Percentiles rank a stretch among this genome's conserved stretches.
phyloP scores from a whole-genome alignment of 1,284 basidiomycete genomes.

The Phellinidium pouzarii region DNA sequence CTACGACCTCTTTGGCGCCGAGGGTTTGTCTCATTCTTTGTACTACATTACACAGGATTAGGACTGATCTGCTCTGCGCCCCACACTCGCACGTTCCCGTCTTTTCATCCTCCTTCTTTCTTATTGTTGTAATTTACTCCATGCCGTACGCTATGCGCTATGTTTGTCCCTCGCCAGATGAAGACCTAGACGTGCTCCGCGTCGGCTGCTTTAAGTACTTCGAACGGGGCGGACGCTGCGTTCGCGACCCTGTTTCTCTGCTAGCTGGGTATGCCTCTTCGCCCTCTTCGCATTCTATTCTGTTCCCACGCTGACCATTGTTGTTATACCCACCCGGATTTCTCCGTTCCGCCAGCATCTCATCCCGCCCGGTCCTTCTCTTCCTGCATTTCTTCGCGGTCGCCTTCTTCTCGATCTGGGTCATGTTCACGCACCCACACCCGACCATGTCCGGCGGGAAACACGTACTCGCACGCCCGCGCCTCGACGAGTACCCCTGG shows the following conservation, averaged over 20 bases:
- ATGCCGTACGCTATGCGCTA: slow-evolving; percentile 11
- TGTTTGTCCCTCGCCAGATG: slow-evolving; percentile 39
- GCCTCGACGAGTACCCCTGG: slow-evolving; percentile 52
- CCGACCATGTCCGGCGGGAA: slow-evolving; percentile 30
- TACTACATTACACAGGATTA: slow-evolving; percentile 14
- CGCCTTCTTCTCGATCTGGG: slow-evolving; percentile 88
- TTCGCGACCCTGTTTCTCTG: slow-evolving; percentile 84
- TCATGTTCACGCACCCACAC: slow-evolving; percentile 71
- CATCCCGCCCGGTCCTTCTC: slow-evolving; percentile 72
- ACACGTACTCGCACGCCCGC: slow-evolving; percentile 33
- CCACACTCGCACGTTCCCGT: neutral
- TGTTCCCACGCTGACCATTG: neutral
- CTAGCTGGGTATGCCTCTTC: slow-evolving; percentile 61
- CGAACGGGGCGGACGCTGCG: slow-evolving; percentile 84
- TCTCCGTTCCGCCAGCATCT: slow-evolving; percentile 38
- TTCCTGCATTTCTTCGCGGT: slow-evolving; percentile 94
- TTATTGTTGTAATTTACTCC: slow-evolving; percentile 14
- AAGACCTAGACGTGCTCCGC: slow-evolving; percentile 75
- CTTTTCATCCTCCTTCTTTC: neutral
- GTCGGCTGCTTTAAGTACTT: slow-evolving; percentile 98
- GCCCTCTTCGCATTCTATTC: slow-evolving; percentile 4
- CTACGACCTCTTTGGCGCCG: slow-evolving; percentile 88
- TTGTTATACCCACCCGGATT: neutral
- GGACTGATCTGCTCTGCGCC: slow-evolving; percentile 6
- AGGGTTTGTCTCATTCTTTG: slow-evolving; percentile 50